Evolutionary conservation across 2,329 filamentous ascomycete genomes (phyloP).

Genomic region (Aspergillus cejpii): DNA sequence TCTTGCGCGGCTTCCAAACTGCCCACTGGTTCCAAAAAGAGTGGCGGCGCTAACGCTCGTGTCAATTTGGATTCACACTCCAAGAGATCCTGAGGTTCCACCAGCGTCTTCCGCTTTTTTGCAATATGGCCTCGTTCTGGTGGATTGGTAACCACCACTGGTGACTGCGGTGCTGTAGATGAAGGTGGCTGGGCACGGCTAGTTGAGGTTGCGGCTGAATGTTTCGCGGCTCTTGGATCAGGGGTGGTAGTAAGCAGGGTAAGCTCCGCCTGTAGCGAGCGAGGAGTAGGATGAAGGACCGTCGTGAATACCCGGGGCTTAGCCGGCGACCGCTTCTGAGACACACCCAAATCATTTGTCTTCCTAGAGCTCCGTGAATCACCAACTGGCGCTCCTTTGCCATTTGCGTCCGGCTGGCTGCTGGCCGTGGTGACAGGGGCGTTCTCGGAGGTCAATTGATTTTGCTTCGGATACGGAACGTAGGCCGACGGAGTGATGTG

Average conservation of each 20-base stretch:
- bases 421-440: slow-evolving; percentile 18
- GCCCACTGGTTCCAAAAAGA: slow-evolving; percentile 71
- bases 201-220: slow-evolving; percentile 37
- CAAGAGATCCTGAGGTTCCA: slow-evolving; percentile 67
- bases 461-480: slow-evolving; percentile 60
- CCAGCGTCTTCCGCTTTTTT: slow-evolving; percentile 68
- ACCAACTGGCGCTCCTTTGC: slow-evolving; percentile 22
- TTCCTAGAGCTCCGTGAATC: slow-evolving; percentile 56
- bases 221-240: slow-evolving; percentile 47
- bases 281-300: slow-evolving; percentile 76
- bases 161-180: slow-evolving; percentile 52
- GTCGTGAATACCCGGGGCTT: slow-evolving; percentile 63
- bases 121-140: slow-evolving; percentile 48
- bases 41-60: slow-evolving; percentile 63
- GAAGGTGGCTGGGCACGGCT: slow-evolving; percentile 35
- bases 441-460: slow-evolving; percentile 28
- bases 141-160: slow-evolving; percentile 62
- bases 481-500: slow-evolving; percentile 86
- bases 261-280: slow-evolving; percentile 69
- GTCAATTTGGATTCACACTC: slow-evolving; percentile 71
- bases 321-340: slow-evolving; percentile 44
- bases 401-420: slow-evolving; percentile 18
- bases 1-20: slow-evolving; percentile 62
- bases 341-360: slow-evolving; percentile 45
- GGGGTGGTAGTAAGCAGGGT: slow-evolving; percentile 68